Percentiles rank a stretch among this genome's conserved stretches.
Conservation (phyloP, 768 basidiomycete species). For the Kwoniella mangroviensis region DNA sequence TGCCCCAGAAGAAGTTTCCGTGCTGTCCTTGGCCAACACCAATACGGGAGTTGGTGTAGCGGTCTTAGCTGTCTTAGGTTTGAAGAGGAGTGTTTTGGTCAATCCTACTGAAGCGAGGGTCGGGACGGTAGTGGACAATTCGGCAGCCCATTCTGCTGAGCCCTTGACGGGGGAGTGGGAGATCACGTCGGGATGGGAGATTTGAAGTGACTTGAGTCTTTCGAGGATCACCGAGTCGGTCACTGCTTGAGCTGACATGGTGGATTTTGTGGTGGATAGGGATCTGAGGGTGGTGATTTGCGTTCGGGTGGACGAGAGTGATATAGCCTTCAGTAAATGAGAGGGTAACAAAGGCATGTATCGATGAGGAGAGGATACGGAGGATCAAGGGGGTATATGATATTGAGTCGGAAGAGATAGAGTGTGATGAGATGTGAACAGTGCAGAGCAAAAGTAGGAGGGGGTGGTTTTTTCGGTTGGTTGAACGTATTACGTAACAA, state of each 20-base stretch:
- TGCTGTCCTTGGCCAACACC: slow-evolving; percentile 80
- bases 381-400: neutral
- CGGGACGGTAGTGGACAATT: slow-evolving; percentile 59
- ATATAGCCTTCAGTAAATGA: neutral
- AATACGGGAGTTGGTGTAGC: slow-evolving; percentile 82
- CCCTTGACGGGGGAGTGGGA: slow-evolving; percentile 69
- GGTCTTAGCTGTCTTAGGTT: slow-evolving; percentile 92
- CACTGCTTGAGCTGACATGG: slow-evolving; percentile 36
- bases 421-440: neutral
- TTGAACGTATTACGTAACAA: slow-evolving; percentile 1
- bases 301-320: neutral
- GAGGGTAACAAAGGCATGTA: slow-evolving; percentile 15
- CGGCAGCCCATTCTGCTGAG: slow-evolving; percentile 75
- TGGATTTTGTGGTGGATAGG: neutral
- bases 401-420: neutral
- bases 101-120: slow-evolving; percentile 10
- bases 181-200: slow-evolving; percentile 53
- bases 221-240: slow-evolving; percentile 36
- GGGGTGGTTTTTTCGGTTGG: slow-evolving; percentile 1
- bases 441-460: neutral
- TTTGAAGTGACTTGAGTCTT: slow-evolving; percentile 34
- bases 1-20: slow-evolving; percentile 77
- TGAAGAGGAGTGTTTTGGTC: slow-evolving; percentile 67
- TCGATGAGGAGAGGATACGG: neutral
- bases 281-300: neutral